phyloP scores from a whole-genome alignment of 2,329 filamentous ascomycete species.

The Ophiobolus disseminans region DNA sequence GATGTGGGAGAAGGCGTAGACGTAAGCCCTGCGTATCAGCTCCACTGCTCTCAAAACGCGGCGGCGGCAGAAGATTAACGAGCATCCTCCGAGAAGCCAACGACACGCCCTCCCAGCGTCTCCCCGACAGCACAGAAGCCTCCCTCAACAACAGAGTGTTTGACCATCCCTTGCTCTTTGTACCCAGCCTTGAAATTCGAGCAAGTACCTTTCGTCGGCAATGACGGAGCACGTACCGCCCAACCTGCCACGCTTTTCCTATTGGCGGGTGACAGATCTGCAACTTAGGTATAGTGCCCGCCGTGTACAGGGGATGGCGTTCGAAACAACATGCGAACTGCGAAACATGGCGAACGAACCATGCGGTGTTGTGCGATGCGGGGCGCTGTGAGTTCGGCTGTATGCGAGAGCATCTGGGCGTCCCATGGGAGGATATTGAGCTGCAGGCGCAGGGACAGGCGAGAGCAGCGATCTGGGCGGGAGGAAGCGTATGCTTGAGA shows the following conservation, averaged over 20 bases:
- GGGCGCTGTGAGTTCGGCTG: constrained; percentile 64
- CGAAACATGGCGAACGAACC: constrained; percentile 20
- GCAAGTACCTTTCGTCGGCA: too few relatives aligned
- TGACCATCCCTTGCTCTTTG: too few relatives aligned
- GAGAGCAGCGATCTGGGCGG: constrained; percentile 36
- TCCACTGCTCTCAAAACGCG: too few relatives aligned
- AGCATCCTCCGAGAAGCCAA: too few relatives aligned
- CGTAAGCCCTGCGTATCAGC: too few relatives aligned
- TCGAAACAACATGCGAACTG: constrained; percentile 16
- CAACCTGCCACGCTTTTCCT: neutral
- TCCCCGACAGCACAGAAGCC: too few relatives aligned
- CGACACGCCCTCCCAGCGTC: too few relatives aligned
- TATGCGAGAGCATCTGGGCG: constrained; percentile 70
- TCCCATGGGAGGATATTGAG: constrained; percentile 65
- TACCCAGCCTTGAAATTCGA: too few relatives aligned
- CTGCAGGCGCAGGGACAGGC: constrained; percentile 46
- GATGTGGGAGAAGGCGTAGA: too few relatives aligned
- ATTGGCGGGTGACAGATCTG: constrained; percentile 4
- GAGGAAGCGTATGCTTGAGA: neutral
- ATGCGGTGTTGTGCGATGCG: constrained; percentile 16
- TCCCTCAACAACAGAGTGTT: too few relatives aligned
- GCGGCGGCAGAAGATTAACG: too few relatives aligned
- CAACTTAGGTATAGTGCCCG: constrained; percentile 15
- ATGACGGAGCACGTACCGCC: too few relatives aligned
- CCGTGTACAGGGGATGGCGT: constrained; percentile 13